Conservation (phyloP, 768 basidiomycete genomes). For the Nevesoporus exiguus region DNA sequence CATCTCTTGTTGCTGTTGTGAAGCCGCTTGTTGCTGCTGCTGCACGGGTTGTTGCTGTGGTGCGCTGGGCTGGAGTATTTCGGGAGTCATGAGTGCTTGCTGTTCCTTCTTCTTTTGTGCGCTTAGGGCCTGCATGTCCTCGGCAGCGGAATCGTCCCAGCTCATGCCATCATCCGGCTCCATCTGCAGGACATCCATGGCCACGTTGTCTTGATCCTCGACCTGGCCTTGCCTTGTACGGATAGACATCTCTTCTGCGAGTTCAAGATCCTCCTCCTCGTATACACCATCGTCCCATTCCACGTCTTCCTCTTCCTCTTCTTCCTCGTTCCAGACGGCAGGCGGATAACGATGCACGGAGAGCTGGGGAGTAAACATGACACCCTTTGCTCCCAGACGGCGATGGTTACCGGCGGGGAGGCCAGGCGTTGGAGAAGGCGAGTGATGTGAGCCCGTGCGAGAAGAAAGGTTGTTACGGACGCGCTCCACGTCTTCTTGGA, state of each 20-base stretch:
- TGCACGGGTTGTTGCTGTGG: constrained; percentile 24
- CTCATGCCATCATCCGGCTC: constrained; percentile 83
- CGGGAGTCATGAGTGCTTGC: constrained; percentile 28
- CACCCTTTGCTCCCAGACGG: constrained; percentile 40
- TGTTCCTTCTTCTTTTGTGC: constrained; percentile 25
- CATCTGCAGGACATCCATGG: constrained; percentile 38
- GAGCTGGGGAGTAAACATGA: constrained; percentile 70
- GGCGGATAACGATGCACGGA: constrained; percentile 75
- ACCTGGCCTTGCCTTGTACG: constrained; percentile 37
- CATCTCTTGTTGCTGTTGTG: constrained; percentile 27
- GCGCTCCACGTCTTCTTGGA: constrained; percentile 54
- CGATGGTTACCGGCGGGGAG: constrained; percentile 27
- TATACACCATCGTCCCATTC: constrained; percentile 66
- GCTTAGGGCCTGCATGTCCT: constrained; percentile 42
- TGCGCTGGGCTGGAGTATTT: constrained; percentile 35
- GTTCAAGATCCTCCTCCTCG: constrained; percentile 62
- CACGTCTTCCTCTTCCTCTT: constrained; percentile 52
- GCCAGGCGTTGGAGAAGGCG: constrained; percentile 45
- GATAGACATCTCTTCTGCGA: constrained; percentile 53
- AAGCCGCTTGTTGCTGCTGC: constrained; percentile 4
- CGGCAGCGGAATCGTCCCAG: constrained; percentile 76
- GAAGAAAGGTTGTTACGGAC: constrained; percentile 50
- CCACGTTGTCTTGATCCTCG: constrained; percentile 29
- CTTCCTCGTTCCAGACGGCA: constrained; percentile 79
- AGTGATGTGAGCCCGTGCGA: constrained; percentile 45